A percentile compares a stretch with the other conserved stretches of the same genome.
phyloP scores from a whole-genome alignment of 805 yeast genomes.

The Monosporozyma aquatica region DNA sequence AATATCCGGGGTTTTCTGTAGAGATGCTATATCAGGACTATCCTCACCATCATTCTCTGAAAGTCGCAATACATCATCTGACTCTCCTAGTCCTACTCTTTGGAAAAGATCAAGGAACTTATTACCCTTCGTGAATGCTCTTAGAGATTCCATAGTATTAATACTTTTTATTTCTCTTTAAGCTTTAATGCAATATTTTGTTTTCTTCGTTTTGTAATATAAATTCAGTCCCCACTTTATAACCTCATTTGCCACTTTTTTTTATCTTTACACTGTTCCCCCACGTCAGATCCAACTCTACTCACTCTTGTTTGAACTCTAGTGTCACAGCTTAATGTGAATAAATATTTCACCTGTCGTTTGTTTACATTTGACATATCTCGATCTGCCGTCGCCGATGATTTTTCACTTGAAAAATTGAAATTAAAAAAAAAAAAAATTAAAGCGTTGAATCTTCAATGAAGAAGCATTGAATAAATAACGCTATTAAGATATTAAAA shows the following conservation, averaged over 20 bases:
- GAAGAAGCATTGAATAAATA: too few species aligned
- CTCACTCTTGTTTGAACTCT: too few species aligned
- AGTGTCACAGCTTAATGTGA: too few species aligned
- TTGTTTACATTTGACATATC: not conserved
- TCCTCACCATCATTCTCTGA: not conserved
- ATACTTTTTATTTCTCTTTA: not conserved
- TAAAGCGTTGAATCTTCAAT: too few species aligned
- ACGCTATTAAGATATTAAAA: too few species aligned
- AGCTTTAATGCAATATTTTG: not conserved
- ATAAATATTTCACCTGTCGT: too few species aligned
- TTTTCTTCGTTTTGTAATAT: not conserved
- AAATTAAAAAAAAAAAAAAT: too few species aligned
- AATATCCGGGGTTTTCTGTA: constrained; percentile 1
- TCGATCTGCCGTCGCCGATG: not conserved
- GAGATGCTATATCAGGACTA: not conserved
- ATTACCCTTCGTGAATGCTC: constrained; percentile 8
- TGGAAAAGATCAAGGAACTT: constrained; percentile 3
- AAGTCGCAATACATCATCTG: too few species aligned
- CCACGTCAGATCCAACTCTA: too few species aligned
- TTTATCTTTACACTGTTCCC: too few species aligned
- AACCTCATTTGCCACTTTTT: too few species aligned
- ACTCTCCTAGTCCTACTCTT: not conserved
- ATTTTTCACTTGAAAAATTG: not conserved
- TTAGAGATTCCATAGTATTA: constrained; percentile 8
- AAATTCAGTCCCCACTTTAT: too few species aligned